Evolutionary conservation across 2,329 filamentous ascomycete genomes (phyloP).

Genomic region (Hypomyces rosellus): DNA sequence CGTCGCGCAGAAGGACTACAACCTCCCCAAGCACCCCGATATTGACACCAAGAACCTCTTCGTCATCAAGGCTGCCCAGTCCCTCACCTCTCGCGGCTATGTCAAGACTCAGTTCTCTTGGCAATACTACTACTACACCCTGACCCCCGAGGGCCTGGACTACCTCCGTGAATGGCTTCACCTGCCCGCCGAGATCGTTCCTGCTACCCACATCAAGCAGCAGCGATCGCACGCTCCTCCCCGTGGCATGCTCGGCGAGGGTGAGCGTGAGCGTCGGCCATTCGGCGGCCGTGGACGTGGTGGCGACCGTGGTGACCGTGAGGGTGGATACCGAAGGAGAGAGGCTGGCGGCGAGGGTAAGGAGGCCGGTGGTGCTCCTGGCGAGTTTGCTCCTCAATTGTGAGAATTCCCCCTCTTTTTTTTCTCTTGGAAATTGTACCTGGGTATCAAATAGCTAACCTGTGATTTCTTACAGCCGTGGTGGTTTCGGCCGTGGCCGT

Average conservation of each 20-base stretch:
- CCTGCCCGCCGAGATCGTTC: constrained; percentile 98
- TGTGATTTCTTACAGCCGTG: constrained; percentile 56
- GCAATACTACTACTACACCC: constrained; percentile 99
- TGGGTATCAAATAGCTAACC: constrained; percentile 11
- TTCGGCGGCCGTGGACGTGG: constrained; percentile 77
- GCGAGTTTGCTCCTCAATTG: constrained; percentile 89
- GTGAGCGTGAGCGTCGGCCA: constrained; percentile 72
- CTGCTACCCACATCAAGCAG: constrained; percentile 99
- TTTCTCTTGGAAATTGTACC: neutral
- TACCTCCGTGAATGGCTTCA: constrained; percentile 99
- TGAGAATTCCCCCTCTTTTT: constrained; percentile 38
- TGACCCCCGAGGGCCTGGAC: constrained; percentile 98
- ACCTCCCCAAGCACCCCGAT: constrained; percentile 93
- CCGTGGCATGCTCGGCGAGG: constrained; percentile 95
- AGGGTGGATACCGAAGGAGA: constrained; percentile 88
- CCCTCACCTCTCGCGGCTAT: constrained; percentile 93
- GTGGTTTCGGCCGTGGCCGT: constrained; percentile 84
- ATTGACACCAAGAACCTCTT: constrained; percentile 99
- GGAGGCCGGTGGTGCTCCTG: constrained; percentile 77
- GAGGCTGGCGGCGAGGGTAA: constrained; percentile 73
- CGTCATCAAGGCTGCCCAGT: constrained; percentile 99
- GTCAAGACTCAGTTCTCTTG: constrained; percentile 99
- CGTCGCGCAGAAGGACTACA: constrained; percentile 99
- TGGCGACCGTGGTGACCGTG: constrained; percentile 69
- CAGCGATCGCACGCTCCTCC: constrained; percentile 97